Conservation (phyloP, 2,329 filamentous ascomycete genomes). For the Pezicula radicicola region DNA sequence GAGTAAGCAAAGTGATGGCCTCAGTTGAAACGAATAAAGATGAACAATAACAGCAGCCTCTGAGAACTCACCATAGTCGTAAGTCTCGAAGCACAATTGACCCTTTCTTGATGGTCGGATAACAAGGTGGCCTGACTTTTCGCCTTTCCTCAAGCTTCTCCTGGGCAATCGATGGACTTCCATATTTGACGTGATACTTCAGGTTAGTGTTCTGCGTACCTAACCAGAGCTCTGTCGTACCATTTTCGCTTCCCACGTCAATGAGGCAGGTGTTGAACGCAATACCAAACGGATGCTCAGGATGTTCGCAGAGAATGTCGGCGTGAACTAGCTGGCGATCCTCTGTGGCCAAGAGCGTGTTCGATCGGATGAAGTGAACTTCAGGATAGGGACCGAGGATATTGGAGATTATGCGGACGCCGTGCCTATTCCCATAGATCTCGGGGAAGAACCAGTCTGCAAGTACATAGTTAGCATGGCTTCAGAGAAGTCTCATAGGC, state of each 20-base stretch:
- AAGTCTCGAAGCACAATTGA: slow-evolving; percentile 1
- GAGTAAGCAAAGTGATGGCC: neutral
- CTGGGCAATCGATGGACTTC: neutral
- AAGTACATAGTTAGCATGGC: neutral
- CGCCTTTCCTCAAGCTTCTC: slow-evolving; percentile 6
- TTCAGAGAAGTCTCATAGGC: too few species aligned
- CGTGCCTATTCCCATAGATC: slow-evolving; percentile 10
- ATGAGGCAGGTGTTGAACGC: neutral
- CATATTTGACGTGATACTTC: neutral
- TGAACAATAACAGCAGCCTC: neutral
- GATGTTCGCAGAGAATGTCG: neutral
- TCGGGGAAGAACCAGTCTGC: neutral
- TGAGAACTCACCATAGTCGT: neutral
- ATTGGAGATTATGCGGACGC: slow-evolving; percentile 14
- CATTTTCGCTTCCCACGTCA: neutral
- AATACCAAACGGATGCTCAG: neutral
- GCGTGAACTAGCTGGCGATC: neutral
- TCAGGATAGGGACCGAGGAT: slow-evolving; percentile 20
- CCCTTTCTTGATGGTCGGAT: neutral
- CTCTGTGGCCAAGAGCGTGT: slow-evolving; percentile 2
- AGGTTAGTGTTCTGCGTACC: neutral
- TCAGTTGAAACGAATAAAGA: neutral
- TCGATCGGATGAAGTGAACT: slow-evolving; percentile 21
- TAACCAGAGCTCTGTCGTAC: neutral
- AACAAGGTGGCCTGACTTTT: neutral